A percentile compares a stretch with the other conserved stretches of the same genome.
These are phyloP conservation scores for Capsicum chinense DNA, from an alignment of 257 asterid species.

Conservation along the genomic window DNA sequence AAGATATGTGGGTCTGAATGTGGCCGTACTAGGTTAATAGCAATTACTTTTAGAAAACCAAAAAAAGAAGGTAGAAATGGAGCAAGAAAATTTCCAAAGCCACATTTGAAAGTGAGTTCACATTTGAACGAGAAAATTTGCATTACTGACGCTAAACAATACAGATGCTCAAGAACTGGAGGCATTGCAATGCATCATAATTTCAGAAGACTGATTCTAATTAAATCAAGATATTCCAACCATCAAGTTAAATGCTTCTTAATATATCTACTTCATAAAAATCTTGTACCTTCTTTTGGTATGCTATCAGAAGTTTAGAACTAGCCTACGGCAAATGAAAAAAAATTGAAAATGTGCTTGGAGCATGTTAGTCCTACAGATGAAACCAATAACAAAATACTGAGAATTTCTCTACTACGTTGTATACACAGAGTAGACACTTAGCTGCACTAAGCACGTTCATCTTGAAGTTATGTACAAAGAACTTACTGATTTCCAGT, in stretches of 20 bases:
- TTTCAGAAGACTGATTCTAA: neutral
- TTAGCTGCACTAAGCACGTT: neutral
- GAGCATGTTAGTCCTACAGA: neutral
- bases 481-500: neutral
- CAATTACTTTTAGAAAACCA: neutral
- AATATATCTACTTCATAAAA: neutral
- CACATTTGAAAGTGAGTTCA: neutral
- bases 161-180: neutral
- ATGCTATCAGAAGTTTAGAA: neutral
- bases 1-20: neutral
- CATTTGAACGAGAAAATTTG: neutral
- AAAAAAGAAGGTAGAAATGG: neutral
- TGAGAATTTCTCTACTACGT: neutral
- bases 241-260: neutral
- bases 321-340: neutral
- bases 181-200: neutral
- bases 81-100: neutral
- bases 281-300: neutral
- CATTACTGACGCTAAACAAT: neutral
- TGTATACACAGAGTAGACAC: neutral
- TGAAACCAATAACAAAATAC: neutral
- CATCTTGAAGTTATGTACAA: neutral
- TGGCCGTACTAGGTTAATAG: neutral
- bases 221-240: neutral
- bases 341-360: neutral